phyloP scores from a whole-genome alignment of 129 eudicot species.

The Glebionis coronaria region DNA sequence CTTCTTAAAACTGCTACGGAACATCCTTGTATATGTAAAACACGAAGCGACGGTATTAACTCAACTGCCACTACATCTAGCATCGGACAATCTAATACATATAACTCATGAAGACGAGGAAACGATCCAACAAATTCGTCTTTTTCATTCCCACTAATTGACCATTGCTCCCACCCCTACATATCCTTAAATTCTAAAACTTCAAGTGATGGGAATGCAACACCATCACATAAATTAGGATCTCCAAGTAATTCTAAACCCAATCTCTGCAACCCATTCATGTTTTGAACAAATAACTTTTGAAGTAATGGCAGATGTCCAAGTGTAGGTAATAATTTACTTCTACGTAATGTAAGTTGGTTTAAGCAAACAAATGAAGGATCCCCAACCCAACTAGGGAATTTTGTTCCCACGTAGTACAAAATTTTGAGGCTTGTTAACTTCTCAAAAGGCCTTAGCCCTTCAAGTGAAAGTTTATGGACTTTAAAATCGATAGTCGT shows the following conservation, averaged over 20 bases:
- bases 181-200: conserved; percentile 8
- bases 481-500: too few relatives aligned
- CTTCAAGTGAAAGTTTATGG: too few relatives aligned
- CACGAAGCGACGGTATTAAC: conserved; percentile 13
- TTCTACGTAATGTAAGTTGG: neutral
- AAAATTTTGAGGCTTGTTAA: neutral
- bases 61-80: neutral
- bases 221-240: neutral
- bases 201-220: conserved; percentile 20
- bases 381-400: conserved; percentile 22
- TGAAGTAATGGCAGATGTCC: conserved; percentile 13
- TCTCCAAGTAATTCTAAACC: conserved; percentile 1
- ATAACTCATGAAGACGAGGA: conserved; percentile 15
- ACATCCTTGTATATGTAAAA: conserved; percentile 7
- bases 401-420: neutral
- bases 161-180: conserved; percentile 16
- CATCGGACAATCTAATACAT: neutral
- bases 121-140: neutral
- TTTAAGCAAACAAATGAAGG: conserved; percentile 11
- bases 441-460: neutral
- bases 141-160: conserved; percentile 5
- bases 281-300: neutral
- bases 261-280: conserved; percentile 11
- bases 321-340: conserved; percentile 19
- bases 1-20: conserved; percentile 8